A percentile compares a stretch with the other conserved stretches of the same genome.
phyloP scores from a whole-genome alignment of 2,329 filamentous ascomycete genomes.

The Aspergillus thermomutatus region DNA sequence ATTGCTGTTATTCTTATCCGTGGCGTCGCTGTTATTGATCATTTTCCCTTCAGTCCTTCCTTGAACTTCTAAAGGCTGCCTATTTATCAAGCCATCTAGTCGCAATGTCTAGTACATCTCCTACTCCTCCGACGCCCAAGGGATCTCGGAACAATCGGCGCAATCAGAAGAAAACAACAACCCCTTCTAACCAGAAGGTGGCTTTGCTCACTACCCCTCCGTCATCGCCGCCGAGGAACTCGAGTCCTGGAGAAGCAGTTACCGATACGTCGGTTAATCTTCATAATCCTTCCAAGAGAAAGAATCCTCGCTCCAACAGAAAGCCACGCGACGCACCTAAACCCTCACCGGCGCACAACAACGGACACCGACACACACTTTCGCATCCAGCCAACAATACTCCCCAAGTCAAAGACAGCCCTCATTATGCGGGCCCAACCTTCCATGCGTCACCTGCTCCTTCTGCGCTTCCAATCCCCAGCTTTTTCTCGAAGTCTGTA shows the following conservation, averaged over 20 bases:
- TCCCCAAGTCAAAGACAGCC: slow-evolving; percentile 36
- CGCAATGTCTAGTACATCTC: slow-evolving; percentile 45
- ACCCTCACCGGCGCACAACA: slow-evolving; percentile 23
- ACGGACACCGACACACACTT: slow-evolving; percentile 30
- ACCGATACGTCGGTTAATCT: slow-evolving; percentile 29
- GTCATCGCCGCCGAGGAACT: slow-evolving; percentile 34
- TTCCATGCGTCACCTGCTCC: slow-evolving; percentile 94
- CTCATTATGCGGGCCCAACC: slow-evolving; percentile 78
- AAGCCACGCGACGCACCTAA: slow-evolving; percentile 31
- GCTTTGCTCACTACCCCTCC: slow-evolving; percentile 32
- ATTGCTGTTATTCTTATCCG: slow-evolving; percentile 22
- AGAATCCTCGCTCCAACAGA: slow-evolving; percentile 33
- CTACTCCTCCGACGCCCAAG: slow-evolving; percentile 38
- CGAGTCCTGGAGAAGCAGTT: slow-evolving; percentile 28
- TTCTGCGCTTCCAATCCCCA: slow-evolving; percentile 84
- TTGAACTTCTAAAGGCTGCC: slow-evolving; percentile 36
- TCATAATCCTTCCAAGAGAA: slow-evolving; percentile 32
- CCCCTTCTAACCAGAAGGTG: slow-evolving; percentile 29
- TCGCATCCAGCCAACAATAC: slow-evolving; percentile 43
- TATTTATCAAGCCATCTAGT: slow-evolving; percentile 49
- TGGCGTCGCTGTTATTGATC: slow-evolving; percentile 7
- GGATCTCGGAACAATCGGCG: slow-evolving; percentile 35
- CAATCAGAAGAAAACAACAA: slow-evolving; percentile 34
- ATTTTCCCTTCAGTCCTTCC: slow-evolving; percentile 25
- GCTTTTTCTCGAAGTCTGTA: slow-evolving; percentile 75